phyloP scores from a whole-genome alignment of 2,329 filamentous ascomycete genomes.

The Orbilia blumenaviensis region DNA sequence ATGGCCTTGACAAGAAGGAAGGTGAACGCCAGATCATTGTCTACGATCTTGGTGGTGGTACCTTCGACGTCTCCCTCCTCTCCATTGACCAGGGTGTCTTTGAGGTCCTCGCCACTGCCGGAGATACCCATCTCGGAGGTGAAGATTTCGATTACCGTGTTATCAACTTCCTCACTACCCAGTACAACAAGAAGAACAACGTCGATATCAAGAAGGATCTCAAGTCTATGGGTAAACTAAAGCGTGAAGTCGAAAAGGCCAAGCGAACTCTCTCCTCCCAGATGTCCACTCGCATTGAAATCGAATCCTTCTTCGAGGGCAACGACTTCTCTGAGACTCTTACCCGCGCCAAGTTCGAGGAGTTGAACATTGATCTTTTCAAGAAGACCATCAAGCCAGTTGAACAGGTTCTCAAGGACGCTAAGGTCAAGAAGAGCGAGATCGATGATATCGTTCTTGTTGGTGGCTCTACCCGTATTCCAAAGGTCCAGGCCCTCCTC shows the following conservation, averaged over 20 bases:
- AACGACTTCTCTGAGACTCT: slow-evolving; percentile 98
- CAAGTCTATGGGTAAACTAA: slow-evolving; percentile 99
- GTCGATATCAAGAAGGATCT: slow-evolving; percentile 92
- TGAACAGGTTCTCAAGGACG: slow-evolving; percentile 97
- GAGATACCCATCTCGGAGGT: slow-evolving; percentile 97
- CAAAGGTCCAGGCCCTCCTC: slow-evolving; percentile 92
- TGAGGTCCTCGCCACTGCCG: slow-evolving; percentile 90
- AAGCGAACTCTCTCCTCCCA: slow-evolving; percentile 97
- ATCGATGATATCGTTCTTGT: slow-evolving; percentile 97
- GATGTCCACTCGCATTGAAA: slow-evolving; percentile 93
- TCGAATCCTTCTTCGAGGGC: slow-evolving; percentile 95
- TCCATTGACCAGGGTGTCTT: slow-evolving; percentile 93
- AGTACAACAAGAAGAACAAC: slow-evolving; percentile 97
- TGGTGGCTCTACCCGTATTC: slow-evolving; percentile 98
- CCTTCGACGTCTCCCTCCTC: slow-evolving; percentile 91
- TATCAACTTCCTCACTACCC: slow-evolving; percentile 95
- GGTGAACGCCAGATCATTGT: slow-evolving; percentile 89
- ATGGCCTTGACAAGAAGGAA: slow-evolving; percentile 86
- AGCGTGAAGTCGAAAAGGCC: slow-evolving; percentile 99
- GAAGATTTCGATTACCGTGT: slow-evolving; percentile 99
- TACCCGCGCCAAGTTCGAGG: slow-evolving; percentile 98
- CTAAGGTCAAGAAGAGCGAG: slow-evolving; percentile 94
- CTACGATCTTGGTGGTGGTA: slow-evolving; percentile 93
- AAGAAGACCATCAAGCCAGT: slow-evolving; percentile 99
- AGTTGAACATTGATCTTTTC: slow-evolving; percentile 98